Conservation (phyloP, 2,329 filamentous ascomycete genomes). For the Lecanicillium sp. region DNA sequence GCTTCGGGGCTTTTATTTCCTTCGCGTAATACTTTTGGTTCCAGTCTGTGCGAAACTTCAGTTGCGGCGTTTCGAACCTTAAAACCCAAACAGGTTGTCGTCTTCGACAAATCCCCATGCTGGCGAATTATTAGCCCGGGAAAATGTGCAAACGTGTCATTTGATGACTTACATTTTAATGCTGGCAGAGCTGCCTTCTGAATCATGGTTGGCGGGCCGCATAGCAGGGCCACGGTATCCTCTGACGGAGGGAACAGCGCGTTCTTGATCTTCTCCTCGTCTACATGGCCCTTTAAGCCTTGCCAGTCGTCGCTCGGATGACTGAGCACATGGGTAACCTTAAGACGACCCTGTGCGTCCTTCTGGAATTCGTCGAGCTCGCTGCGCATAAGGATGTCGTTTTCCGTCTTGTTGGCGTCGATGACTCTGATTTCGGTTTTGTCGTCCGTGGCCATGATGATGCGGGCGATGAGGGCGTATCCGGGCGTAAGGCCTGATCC, state of each 20-base stretch:
- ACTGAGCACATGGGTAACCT: slow-evolving; percentile 42
- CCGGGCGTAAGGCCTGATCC: slow-evolving; percentile 47
- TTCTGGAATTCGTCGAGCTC: slow-evolving; percentile 51
- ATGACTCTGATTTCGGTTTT: slow-evolving; percentile 35
- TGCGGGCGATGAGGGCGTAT: slow-evolving; percentile 38
- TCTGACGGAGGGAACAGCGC: slow-evolving; percentile 36
- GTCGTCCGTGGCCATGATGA: slow-evolving; percentile 28
- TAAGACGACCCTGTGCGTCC: slow-evolving; percentile 36
- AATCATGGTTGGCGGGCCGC: slow-evolving; percentile 45
- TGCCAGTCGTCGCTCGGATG: slow-evolving; percentile 38
- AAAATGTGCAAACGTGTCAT: not conserved
- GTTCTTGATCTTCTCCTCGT: slow-evolving; percentile 34
- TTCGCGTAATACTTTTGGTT: no score
- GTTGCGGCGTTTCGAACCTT: no score
- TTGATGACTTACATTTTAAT: slow-evolving; percentile 26
- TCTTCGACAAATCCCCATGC: slow-evolving; percentile 11
- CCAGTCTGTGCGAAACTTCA: no score
- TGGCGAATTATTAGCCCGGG: not conserved
- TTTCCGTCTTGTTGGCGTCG: slow-evolving; percentile 53
- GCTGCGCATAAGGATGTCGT: slow-evolving; percentile 49
- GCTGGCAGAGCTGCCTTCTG: slow-evolving; percentile 44
- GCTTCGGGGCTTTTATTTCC: no score
- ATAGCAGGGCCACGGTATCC: slow-evolving; percentile 39
- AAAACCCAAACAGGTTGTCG: slow-evolving; percentile 12
- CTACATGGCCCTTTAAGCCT: slow-evolving; percentile 38